Evolutionary conservation across 345 rosid genomes (phyloP), one percentile per base, ranked within the genome.

Genomic region (Eucalyptus viminalis): DNA sequence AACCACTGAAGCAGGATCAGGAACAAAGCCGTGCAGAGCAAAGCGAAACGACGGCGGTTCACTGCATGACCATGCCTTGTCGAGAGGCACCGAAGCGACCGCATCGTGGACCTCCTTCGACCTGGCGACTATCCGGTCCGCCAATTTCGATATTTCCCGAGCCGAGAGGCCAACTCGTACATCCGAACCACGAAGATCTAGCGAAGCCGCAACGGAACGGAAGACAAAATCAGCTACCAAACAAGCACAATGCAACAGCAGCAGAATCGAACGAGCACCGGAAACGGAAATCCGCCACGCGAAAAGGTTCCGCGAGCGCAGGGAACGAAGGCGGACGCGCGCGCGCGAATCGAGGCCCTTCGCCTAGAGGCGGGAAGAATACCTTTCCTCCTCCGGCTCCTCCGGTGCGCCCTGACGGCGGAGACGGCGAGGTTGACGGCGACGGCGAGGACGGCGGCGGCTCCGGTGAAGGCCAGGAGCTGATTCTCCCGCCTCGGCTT

Each of bases 11-110:
- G 51, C 76, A 87, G 43, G 34, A 69, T 62, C 50, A 10, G 58
- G 49, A 29, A 88, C 56, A 34, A 47, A 50, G 31, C 56, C 80
- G 60, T 11, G 50, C 58, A 2, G 44, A 44, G 40, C 58, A 62
- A 40, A 22, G 50, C n/a, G 10, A 86, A 65, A 86, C 49, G 49
- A 65, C 56, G 15, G 51, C 58, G 45, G 22, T 22, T 16, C 69
- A 58, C 60, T 3, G 47, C 19, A 25, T 80, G 40, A 31, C 69
- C 49, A 50, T 92, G 96, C 99, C 97, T 95, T 95, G 87, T 96
- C 96, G 11, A 96, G 92, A 53, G 99, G 95, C 92, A 97, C 94
- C 45, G 95, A 96, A 86, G 98, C 98, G 53, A 96, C 96, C 6
- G 91, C 90, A 87, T 95, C 96, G 89, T 96, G 96, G 90, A 97